Base-by-base conservation (phyloP, 345 rosid species). In the Turnera subulata region DNA sequence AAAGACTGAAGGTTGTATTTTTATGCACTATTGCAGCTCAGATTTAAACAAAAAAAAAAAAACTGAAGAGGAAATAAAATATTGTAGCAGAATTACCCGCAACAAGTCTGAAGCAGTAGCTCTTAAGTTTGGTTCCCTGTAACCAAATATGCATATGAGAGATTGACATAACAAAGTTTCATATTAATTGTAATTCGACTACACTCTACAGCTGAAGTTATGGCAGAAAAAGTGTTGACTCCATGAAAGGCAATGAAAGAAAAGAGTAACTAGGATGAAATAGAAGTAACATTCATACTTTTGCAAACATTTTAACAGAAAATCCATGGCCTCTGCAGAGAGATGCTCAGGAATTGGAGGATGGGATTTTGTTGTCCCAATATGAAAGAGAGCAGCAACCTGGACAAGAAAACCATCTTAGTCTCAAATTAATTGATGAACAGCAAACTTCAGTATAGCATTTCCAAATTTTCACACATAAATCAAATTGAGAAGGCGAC, bases 301-400 rank as follows among this genome's bases (percentile, higher is more conserved):
- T 53, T 70, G 75, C 39, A 70, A 51, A 59, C 74, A 70, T 55
- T 70, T 58, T n/a, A 64, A 43, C 15, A 70, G 65, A 50, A 70
- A 70, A 46, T 64, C 74, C 55, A 63, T 70, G 32, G 74, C 74
- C 53, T 70, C 65, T 2, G 19, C 8, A 25, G 74, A 70, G 4
- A 70, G 69, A 52, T 70, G 74, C 37, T 70, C 69, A 16, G 74
- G 74, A 50, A 70, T 70, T 1, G 69, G 69, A 46, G 69, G 74
- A 43, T 70, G 74, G 17, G 74, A 64, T 59, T 70, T 70, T 23
- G 74, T 70, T 19, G 74, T 58, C 52, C 74, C 74, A 54, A 70
- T 70, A 47, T 70, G 74, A n/a, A 64, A 70, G 53, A 70, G 65
- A 25, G 74, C 74, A 40, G 74, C 74, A 53, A 70, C 69, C 74